Percentiles rank a stretch among this genome's conserved stretches.
phyloP scores from a whole-genome alignment of 2,329 filamentous ascomycete species.

The Fusarium brevicatenulatum region DNA sequence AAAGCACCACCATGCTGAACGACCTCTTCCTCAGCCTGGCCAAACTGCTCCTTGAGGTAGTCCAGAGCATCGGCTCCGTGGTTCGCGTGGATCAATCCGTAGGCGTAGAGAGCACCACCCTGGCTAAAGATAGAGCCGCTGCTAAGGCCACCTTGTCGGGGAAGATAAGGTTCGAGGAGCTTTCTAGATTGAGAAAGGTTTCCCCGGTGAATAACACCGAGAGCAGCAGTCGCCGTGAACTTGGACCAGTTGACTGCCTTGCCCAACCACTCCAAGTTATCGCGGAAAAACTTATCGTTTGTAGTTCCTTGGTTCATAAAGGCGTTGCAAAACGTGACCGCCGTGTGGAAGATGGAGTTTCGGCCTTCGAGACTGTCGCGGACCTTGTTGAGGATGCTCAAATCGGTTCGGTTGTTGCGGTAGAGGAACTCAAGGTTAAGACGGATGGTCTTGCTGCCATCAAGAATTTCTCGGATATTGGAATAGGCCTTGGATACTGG shows the following conservation, averaged over 20 bases:
- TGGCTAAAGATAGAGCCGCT: constrained; percentile 94
- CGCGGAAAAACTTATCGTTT: constrained; percentile 97
- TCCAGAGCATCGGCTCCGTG: constrained; percentile 91
- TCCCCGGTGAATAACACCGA: constrained; percentile 95
- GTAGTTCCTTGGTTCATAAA: constrained; percentile 99
- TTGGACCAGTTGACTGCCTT: constrained; percentile 99
- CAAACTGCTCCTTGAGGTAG: constrained; percentile 81
- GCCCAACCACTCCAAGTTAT: constrained; percentile 96
- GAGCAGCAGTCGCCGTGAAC: constrained; percentile 94
- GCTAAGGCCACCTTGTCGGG: constrained; percentile 77
- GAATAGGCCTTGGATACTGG: constrained; percentile 66
- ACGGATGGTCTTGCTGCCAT: constrained; percentile 92
- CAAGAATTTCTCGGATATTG: constrained; percentile 75
- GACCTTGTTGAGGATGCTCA: constrained; percentile 93
- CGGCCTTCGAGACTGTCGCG: constrained; percentile 94
- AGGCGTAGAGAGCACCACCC: constrained; percentile 93
- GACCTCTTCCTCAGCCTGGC: constrained; percentile 83
- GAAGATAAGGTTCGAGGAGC: constrained; percentile 93
- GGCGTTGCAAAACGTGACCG: constrained; percentile 95
- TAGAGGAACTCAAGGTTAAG: constrained; percentile 97
- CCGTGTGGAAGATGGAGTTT: constrained; percentile 98
- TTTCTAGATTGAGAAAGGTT: constrained; percentile 95
- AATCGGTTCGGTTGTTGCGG: constrained; percentile 92
- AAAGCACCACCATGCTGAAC: constrained; percentile 97
- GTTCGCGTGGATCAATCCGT: constrained; percentile 96